These are phyloP conservation scores for Pestalotiopsis sp. DNA, from an alignment of 2,329 filamentous ascomycete genomes.

Conservation along the genomic window DNA sequence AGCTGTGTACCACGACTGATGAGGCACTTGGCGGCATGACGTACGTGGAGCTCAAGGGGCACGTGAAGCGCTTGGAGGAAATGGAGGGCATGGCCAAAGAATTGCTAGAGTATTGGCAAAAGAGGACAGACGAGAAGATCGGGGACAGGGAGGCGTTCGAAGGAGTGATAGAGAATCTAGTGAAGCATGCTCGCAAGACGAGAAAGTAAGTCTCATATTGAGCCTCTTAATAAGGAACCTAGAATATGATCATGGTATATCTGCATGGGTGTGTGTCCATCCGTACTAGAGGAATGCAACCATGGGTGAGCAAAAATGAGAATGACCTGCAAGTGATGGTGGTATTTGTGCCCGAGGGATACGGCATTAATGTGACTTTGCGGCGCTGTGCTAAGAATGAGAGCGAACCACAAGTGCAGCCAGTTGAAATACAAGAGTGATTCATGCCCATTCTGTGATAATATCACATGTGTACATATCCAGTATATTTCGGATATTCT, in stretches of 20 bases:
- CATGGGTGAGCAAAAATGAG: too few relatives aligned
- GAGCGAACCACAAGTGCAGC: neutral
- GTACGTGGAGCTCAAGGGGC: slow-evolving; percentile 71
- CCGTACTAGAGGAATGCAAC: too few relatives aligned
- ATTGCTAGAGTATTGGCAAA: slow-evolving; percentile 86
- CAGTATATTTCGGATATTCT: neutral
- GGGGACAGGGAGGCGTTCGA: slow-evolving; percentile 94
- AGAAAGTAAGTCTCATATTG: slow-evolving; percentile 59
- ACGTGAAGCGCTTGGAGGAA: slow-evolving; percentile 70
- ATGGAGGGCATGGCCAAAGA: slow-evolving; percentile 74
- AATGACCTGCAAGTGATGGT: too few relatives aligned
- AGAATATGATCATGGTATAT: too few relatives aligned
- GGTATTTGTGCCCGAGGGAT: neutral
- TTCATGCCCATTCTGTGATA: neutral
- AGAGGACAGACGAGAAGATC: slow-evolving; percentile 81
- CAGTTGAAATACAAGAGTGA: neutral
- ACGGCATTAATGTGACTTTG: neutral
- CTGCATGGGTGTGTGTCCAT: too few relatives aligned
- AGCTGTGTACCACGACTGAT: slow-evolving; percentile 82
- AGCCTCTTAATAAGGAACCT: too few relatives aligned
- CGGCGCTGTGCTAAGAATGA: neutral
- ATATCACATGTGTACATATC: neutral
- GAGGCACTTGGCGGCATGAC: slow-evolving; percentile 81
- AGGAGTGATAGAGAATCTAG: slow-evolving; percentile 94
- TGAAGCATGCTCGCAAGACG: slow-evolving; percentile 86